Conservation (phyloP, 179 eudicot genomes). For the Dionaea muscipula region DNA sequence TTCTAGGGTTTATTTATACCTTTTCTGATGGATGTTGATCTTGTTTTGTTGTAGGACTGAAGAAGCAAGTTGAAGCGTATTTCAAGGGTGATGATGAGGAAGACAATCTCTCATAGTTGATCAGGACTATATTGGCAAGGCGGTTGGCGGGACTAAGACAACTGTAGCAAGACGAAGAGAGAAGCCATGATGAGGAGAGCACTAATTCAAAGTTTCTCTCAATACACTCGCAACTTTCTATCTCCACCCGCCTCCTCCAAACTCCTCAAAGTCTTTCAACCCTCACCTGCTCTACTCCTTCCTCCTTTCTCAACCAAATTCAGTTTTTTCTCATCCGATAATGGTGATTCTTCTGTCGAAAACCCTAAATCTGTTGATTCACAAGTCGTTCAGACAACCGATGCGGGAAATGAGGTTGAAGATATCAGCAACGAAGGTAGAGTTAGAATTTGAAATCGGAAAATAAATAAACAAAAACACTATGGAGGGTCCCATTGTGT, state of each 20-base stretch:
- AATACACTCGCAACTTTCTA: conserved; percentile 10
- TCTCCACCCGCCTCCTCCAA: conserved; percentile 6
- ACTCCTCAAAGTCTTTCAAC: too few relatives aligned
- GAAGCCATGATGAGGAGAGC: conserved; percentile 23
- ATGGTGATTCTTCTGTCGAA: conserved; percentile 9
- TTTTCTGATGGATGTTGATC: too few relatives aligned
- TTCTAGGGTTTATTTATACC: too few relatives aligned
- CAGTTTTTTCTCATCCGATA: conserved; percentile 23
- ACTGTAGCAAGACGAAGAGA: too few relatives aligned
- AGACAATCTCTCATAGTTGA: conserved; percentile 27
- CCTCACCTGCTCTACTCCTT: neutral
- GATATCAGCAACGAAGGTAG: conserved; percentile 28
- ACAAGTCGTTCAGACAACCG: conserved; percentile 8
- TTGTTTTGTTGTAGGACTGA: conserved; percentile 31
- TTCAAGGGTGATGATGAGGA: conserved; percentile 34
- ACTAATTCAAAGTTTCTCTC: conserved; percentile 16
- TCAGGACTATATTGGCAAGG: conserved; percentile 51
- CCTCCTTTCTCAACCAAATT: neutral
- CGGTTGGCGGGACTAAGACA: conserved; percentile 44
- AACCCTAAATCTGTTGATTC: conserved; percentile 12
- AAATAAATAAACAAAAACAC: too few relatives aligned
- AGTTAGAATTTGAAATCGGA: too few relatives aligned
- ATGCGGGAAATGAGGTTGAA: conserved; percentile 7
- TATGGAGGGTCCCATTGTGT: too few relatives aligned
- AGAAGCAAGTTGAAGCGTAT: conserved; percentile 26